Base-by-base conservation (phyloP, 1,284 basidiomycete genomes). In the Ustilago sp. region DNA sequence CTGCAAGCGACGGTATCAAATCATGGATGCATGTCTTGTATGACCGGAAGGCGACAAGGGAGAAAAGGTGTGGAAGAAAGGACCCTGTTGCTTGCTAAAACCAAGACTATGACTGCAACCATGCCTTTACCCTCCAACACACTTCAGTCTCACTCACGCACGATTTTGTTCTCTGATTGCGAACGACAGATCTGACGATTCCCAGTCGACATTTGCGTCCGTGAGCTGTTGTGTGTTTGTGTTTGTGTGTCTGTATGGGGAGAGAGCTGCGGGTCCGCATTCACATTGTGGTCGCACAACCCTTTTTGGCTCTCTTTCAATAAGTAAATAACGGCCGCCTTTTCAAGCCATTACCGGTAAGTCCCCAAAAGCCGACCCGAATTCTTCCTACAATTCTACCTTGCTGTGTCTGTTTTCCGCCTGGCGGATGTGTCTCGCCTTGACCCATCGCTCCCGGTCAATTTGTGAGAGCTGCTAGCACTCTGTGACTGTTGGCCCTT, bases 311-410 rank as follows among this genome's bases (percentile, higher is more conserved):
- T n/a, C 54, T 13, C 39, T 43, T 43, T 39, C n/a, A 36, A 41
- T 23, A 7, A 17, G 6, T 13, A 38, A 13, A 13, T 13, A 38
- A 38, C 8, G 11, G 39, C 39, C 11, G 48, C 28, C 48, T 50
- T 12, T 28, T 12, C 23, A 19, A 50, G 31, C 23, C 1, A 58
- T 54, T 48, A 55, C 69, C 69, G 69, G 69, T 63, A 72, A 72
- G 52, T 66, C 63, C 56, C 60, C 47, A 56, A 63, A 71, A 72
- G 63, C 69, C 69, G 69, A 72, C 34, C 69, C 69, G 69, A 72
- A 35, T 50, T 59, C 59, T 63, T 72, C 69, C 69, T 64, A 47
- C 11, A 11, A 36, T 8, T 53, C 34, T 53, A 17, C 43, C 23
- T 28, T 28, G 23, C 3, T 28, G 23, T 53, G 19, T 34, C 32